phyloP scores from a whole-genome alignment of 1,139 yeast species.

The Geotrichum reessii region DNA sequence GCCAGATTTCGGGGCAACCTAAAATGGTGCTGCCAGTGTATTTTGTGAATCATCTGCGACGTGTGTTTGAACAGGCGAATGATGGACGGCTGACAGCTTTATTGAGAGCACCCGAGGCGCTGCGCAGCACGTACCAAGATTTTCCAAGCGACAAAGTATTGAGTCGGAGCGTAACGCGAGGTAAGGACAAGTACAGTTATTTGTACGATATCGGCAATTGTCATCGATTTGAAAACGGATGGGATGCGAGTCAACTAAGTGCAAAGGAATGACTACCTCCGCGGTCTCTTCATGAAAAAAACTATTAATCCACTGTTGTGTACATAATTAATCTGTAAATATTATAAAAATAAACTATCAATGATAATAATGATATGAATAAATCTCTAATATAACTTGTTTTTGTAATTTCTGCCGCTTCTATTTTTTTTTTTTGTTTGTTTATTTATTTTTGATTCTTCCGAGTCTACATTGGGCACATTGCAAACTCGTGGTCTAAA shows the following conservation, averaged over 20 bases:
- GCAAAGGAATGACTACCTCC: background rate
- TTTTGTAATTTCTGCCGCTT: no score
- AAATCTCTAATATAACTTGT: no score
- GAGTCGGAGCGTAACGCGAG: slow-evolving; percentile 13
- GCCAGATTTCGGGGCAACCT: background rate
- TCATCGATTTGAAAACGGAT: slow-evolving; percentile 21
- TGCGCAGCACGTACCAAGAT: slow-evolving; percentile 12
- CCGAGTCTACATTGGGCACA: background rate
- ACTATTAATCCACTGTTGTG: background rate
- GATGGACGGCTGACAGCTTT: slow-evolving; percentile 17
- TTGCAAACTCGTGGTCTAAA: no score
- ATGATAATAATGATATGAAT: no score
- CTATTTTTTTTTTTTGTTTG: no score
- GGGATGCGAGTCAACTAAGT: slow-evolving; percentile 14
- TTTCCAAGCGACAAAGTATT: slow-evolving; percentile 22
- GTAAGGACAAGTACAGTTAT: slow-evolving; percentile 19
- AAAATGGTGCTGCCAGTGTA: slow-evolving; percentile 13
- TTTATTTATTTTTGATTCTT: background rate
- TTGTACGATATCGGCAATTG: slow-evolving; percentile 21
- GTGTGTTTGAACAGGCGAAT: slow-evolving; percentile 17
- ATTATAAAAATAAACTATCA: no score
- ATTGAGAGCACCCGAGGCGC: slow-evolving; percentile 2
- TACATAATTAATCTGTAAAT: background rate
- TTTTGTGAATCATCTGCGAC: slow-evolving; percentile 23
- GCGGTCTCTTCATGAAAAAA: background rate